Evolutionary conservation across 2,329 filamentous ascomycete species (phyloP).

Genomic region (Polytolypa hystricis): DNA sequence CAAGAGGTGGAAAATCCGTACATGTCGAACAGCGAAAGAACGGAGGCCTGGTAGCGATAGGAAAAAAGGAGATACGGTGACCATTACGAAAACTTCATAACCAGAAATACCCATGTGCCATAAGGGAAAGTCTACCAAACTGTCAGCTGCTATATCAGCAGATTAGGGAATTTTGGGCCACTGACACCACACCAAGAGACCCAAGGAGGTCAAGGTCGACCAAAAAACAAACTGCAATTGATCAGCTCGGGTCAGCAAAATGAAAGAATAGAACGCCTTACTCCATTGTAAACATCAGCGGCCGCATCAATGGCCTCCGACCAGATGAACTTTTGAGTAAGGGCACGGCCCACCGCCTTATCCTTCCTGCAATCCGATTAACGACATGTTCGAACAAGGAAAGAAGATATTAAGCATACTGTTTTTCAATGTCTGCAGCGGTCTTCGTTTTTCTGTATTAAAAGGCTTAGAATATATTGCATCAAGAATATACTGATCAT

Average conservation of each 20-base stretch:
- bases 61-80: constrained; percentile 67
- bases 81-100: constrained; percentile 83
- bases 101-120: constrained; percentile 99
- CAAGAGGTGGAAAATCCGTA: constrained; percentile 61
- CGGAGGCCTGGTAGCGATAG: constrained; percentile 62
- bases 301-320: constrained; percentile 64
- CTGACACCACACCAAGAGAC: constrained; percentile 87
- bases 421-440: constrained; percentile 52
- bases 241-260: constrained; percentile 16
- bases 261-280: constrained; percentile 36
- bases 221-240: constrained; percentile 72
- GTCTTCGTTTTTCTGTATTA: constrained; percentile 40
- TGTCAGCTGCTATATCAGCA: constrained; percentile 11
- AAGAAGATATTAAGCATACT: constrained; percentile 45
- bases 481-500: constrained; percentile 25
- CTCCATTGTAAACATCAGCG: constrained; percentile 85
- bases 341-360: constrained; percentile 58
- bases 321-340: constrained; percentile 63
- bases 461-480: constrained; percentile 26
- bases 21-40: constrained; percentile 54
- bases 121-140: constrained; percentile 66
- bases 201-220: constrained; percentile 84
- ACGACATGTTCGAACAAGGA: too few relatives aligned
- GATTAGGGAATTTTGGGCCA: too few relatives aligned
- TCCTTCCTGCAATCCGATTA: constrained; percentile 50